Base-by-base conservation (phyloP, 2,329 filamentous ascomycete species). In the Alternaria triticimaculans region DNA sequence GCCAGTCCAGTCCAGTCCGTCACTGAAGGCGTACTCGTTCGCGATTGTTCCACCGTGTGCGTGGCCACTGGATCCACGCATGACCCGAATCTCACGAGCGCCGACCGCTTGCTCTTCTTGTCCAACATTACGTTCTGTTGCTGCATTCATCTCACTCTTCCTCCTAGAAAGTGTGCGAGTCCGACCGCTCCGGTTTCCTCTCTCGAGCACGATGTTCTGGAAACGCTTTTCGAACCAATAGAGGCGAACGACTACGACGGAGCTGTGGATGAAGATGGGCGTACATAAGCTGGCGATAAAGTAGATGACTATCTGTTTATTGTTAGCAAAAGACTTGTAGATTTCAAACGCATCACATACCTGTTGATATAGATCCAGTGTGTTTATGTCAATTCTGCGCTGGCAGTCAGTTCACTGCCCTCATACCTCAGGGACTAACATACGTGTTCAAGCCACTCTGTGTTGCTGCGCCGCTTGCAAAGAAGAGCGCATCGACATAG, bases 181-280 rank as follows among this genome's bases (percentile, higher is more conserved):
- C 58, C 86, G 85, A 58, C 94, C 84, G 26, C 65, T 56, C 20
- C 46, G 43, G 46, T 82, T 84, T 58, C 89, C 88, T 2, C 92
- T 89, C 72, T 97, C 92, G 33, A 86, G 86, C 14, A 92, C 94
- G 68, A 97, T 87, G 72, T 92, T 87, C 76, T 97, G 92, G 77
- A 99, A 98, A 8, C 94, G 89, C 80, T 96, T 97, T 81, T 99
- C 94, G 77, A 99, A 99, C 95, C 95, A 99, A 81, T 97, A 97
- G 2, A 99, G 84, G 25, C 96, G 91, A 14, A 98, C 86, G 72
- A 97, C 95, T 8, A 99, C 96, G 48, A 99, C 93, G 48, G 88
- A 91, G 2, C 92, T 76, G 60, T 82, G 79, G 54, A 82, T 81
- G 63, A 80, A 79, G 62, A 82, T 81, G 20, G 80, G 80, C n/a